Conservation (phyloP, 83 land plant species). For the Isoetes engelmannii region DNA sequence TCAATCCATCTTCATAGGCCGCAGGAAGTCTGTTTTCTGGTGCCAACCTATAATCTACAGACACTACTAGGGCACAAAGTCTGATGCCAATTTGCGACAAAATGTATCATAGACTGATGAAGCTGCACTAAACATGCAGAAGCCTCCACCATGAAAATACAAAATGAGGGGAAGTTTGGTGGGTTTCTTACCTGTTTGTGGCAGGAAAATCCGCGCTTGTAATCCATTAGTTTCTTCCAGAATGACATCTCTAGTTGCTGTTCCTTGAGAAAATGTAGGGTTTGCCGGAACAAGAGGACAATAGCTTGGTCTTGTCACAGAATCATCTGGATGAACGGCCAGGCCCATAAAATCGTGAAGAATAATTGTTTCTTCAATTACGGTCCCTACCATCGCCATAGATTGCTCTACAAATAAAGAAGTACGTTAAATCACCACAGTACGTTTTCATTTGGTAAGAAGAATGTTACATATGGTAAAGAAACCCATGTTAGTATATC, state of each 20-base stretch:
- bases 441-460: no score
- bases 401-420: no score
- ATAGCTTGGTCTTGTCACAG: neutral
- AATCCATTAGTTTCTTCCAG: neutral
- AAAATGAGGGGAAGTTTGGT: constrained; percentile 34
- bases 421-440: no score
- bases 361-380: neutral
- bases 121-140: constrained; percentile 43
- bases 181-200: neutral
- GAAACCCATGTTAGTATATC: no score
- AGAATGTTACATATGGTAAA: no score
- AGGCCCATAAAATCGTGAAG: neutral
- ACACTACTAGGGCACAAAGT: constrained; percentile 34
- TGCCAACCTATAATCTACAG: constrained; percentile 47
- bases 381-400: no score
- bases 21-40: constrained; percentile 56
- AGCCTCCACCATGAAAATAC: constrained; percentile 66
- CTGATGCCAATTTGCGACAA: constrained; percentile 20
- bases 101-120: constrained; percentile 14
- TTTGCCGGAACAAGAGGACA: neutral
- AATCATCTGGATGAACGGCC: neutral
- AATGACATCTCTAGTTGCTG: neutral
- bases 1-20: constrained; percentile 45
- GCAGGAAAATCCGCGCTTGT: constrained; percentile 12
- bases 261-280: neutral